A percentile compares a stretch with the other conserved stretches of the same genome.
phyloP scores from a whole-genome alignment of 1,284 basidiomycete genomes.

The Pisolithus thermaeus region DNA sequence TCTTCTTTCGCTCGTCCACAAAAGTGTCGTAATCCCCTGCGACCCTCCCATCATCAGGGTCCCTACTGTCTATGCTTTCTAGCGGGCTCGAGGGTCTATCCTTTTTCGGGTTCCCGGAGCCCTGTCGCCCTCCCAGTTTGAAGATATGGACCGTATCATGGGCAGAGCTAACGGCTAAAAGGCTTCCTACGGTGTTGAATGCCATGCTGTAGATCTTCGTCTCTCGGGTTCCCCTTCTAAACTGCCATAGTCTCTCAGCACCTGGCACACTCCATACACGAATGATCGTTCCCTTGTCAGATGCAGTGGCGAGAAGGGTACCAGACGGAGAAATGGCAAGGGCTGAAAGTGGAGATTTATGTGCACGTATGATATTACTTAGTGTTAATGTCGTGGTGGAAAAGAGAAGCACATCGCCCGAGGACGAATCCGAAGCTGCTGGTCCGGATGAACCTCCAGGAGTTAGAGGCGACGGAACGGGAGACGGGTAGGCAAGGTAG shows the following conservation, averaged over 20 bases:
- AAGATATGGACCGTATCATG: conserved; percentile 98
- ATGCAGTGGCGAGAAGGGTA: conserved; percentile 89
- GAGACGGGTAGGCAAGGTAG: conserved; percentile 94
- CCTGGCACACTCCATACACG: conserved; percentile 90
- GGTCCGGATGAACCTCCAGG: conserved; percentile 36
- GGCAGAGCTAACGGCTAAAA: conserved; percentile 88
- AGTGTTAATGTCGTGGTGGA: conserved; percentile 89
- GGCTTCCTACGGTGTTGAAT: conserved; percentile 80
- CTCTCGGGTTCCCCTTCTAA: conserved; percentile 84
- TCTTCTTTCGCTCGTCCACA: conserved; percentile 62
- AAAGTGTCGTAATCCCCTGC: conserved; percentile 76
- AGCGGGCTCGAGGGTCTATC: conserved; percentile 46
- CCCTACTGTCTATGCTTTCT: conserved; percentile 60
- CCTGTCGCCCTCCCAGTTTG: conserved; percentile 49
- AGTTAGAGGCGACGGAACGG: conserved; percentile 78
- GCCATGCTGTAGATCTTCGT: conserved; percentile 88
- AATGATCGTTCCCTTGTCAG: conserved; percentile 96
- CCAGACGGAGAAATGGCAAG: conserved; percentile 86
- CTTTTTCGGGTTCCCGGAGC: conserved; percentile 18
- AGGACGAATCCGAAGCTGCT: conserved; percentile 30
- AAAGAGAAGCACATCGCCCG: conserved; percentile 89
- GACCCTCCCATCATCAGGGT: conserved; percentile 44
- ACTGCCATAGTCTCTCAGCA: conserved; percentile 93
- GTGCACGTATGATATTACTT: conserved; percentile 94
- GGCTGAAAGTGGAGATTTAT: conserved; percentile 90